These are phyloP conservation scores for Ceratobasidium sp. DNA, from an alignment of 1,284 basidiomycete species.

Conservation along the genomic window DNA sequence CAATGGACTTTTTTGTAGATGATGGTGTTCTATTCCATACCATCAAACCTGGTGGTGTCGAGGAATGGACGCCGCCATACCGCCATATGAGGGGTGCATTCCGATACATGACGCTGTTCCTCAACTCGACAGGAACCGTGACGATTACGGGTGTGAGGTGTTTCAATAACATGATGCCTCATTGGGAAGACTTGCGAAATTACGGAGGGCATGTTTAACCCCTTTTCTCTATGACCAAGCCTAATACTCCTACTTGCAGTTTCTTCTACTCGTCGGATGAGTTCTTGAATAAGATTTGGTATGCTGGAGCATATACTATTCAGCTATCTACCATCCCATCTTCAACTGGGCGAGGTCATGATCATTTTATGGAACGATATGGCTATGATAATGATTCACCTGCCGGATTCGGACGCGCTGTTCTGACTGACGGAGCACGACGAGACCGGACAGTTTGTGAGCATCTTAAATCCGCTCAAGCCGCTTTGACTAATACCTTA, in stretches of 20 bases:
- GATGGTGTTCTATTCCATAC: constrained; percentile 36
- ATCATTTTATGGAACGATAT: constrained; percentile 37
- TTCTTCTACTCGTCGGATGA: constrained; percentile 39
- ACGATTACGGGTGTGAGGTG: constrained; percentile 32
- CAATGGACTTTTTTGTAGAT: constrained; percentile 39
- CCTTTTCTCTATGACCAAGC: background rate
- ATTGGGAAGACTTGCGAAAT: constrained; percentile 37
- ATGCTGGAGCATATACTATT: constrained; percentile 37
- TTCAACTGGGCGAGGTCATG: constrained; percentile 28
- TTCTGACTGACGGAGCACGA: constrained; percentile 33
- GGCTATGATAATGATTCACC: constrained; percentile 28
- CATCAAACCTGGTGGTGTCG: constrained; percentile 30
- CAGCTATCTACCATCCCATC: constrained; percentile 39
- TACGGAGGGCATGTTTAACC: constrained; percentile 26
- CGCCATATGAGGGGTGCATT: constrained; percentile 37
- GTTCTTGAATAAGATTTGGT: constrained; percentile 36
- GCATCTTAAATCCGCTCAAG: background rate
- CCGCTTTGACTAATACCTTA: background rate
- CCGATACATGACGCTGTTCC: constrained; percentile 36
- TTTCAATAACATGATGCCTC: constrained; percentile 41
- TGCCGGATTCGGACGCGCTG: constrained; percentile 27
- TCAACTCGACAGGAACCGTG: constrained; percentile 37
- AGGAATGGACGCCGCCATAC: constrained; percentile 40
- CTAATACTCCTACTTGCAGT: background rate
- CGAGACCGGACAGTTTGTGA: constrained; percentile 34